These are phyloP conservation scores for Magnolia officinalis DNA, from an alignment of 164 flowering plant species.

Conservation along the genomic window DNA sequence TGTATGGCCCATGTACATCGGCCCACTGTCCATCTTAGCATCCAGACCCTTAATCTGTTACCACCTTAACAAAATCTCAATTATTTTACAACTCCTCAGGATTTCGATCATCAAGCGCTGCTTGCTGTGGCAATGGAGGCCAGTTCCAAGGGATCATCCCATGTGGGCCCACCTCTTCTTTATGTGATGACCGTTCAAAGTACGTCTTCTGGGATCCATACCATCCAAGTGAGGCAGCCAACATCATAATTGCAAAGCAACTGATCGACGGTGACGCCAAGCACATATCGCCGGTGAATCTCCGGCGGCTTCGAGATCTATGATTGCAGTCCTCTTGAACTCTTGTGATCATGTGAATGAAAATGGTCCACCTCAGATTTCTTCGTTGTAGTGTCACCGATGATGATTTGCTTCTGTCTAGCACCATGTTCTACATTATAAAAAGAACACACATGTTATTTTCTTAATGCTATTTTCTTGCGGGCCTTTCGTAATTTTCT, in stretches of 20 bases:
- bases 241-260: slow-evolving; percentile 72
- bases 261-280: slow-evolving; percentile 59
- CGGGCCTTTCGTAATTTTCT: too few species aligned
- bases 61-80: too few species aligned
- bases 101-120: slow-evolving; percentile 56
- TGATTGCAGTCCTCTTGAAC: background rate
- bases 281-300: slow-evolving; percentile 70
- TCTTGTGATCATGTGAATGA: background rate
- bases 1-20: too few species aligned
- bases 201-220: slow-evolving; percentile 96
- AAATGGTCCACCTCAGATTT: too few species aligned
- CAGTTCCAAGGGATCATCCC: slow-evolving; percentile 84
- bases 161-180: slow-evolving; percentile 71
- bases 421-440: background rate
- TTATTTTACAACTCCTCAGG: slow-evolving; percentile 32
- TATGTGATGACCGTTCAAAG: slow-evolving; percentile 65
- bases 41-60: too few species aligned
- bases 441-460: too few species aligned
- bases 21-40: too few species aligned
- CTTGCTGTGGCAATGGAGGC: slow-evolving; percentile 95
- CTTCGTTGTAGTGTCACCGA: too few species aligned
- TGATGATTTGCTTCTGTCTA: too few species aligned
- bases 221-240: slow-evolving; percentile 97
- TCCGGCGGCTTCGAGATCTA: slow-evolving; percentile 64
- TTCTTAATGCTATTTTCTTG: too few species aligned